phyloP scores from a whole-genome alignment of 495 filamentous ascomycete genomes.

The Penicillium paxilli region DNA sequence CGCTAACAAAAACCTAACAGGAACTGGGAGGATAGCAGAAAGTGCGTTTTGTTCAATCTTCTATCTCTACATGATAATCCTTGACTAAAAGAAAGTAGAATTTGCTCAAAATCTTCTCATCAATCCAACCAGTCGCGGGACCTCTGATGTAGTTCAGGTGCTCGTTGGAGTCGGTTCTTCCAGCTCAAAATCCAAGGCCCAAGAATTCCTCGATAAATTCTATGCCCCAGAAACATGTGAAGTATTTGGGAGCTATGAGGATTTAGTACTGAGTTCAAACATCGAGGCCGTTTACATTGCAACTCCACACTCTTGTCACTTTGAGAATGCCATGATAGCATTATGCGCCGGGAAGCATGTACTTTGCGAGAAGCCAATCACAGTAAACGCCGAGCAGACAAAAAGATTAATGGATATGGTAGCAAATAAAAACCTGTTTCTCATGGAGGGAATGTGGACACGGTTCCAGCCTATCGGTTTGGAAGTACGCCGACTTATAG shows the following conservation, averaged over 20 bases:
- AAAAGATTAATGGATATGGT: slow-evolving; percentile 69
- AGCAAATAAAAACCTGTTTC: slow-evolving; percentile 70
- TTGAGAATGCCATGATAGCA: slow-evolving; percentile 78
- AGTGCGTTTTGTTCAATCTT: background rate
- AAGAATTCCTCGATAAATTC: no score
- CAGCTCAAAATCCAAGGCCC: no score
- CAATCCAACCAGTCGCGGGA: no score
- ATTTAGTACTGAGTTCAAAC: background rate
- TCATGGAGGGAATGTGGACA: slow-evolving; percentile 96
- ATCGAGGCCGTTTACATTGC: slow-evolving; percentile 87
- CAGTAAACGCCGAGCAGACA: slow-evolving; percentile 77
- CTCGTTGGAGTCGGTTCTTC: no score
- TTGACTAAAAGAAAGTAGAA: no score
- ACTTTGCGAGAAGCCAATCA: slow-evolving; percentile 87
- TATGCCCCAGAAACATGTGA: no score
- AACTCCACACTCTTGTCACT: slow-evolving; percentile 91
- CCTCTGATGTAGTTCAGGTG: no score
- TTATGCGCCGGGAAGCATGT: slow-evolving; percentile 81
- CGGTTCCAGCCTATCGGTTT: slow-evolving; percentile 78
- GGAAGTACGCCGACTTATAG: slow-evolving; percentile 61
- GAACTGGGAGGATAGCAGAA: background rate
- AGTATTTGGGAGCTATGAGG: slow-evolving; percentile 2
- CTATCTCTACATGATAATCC: no score
- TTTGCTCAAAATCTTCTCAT: no score
- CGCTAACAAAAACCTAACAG: background rate